A percentile compares a stretch with the other conserved stretches of the same genome.
phyloP scores from a whole-genome alignment of 2,329 filamentous ascomycete genomes.

The Clarireedia monteithiana region DNA sequence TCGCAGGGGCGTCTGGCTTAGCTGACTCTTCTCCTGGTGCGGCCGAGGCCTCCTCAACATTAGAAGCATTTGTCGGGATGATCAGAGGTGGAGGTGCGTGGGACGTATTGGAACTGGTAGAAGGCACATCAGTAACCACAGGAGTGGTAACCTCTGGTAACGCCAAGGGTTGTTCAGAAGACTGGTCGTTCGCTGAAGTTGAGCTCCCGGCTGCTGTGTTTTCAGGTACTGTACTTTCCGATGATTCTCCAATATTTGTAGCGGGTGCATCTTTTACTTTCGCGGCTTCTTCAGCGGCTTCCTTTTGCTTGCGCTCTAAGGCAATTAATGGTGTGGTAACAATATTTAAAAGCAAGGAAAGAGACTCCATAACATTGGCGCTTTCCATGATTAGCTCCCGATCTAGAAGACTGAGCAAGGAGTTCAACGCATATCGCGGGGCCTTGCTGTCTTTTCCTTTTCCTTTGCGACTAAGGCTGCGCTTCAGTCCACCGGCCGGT shows the following conservation, averaged over 20 bases:
- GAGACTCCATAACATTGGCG: conserved; percentile 89
- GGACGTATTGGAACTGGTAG: neutral
- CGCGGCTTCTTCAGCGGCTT: conserved; percentile 47
- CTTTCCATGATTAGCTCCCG: conserved; percentile 96
- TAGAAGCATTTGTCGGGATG: conserved; percentile 1
- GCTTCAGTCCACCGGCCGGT: conserved; percentile 67
- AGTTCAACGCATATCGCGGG: conserved; percentile 86
- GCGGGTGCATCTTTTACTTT: conserved; percentile 33
- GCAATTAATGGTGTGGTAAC: conserved; percentile 81
- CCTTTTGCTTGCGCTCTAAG: conserved; percentile 75
- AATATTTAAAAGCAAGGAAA: conserved; percentile 78
- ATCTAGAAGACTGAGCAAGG: conserved; percentile 78
- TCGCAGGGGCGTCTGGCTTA: conserved; percentile 19
- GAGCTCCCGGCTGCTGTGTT: conserved; percentile 14
- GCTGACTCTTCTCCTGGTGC: conserved; percentile 16
- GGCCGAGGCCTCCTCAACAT: neutral
- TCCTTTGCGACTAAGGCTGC: conserved; percentile 70
- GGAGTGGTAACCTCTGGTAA: neutral
- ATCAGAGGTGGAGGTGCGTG: neutral
- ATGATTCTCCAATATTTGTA: conserved; percentile 8
- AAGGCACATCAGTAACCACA: neutral
- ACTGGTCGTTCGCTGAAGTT: neutral
- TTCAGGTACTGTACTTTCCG: conserved; percentile 4
- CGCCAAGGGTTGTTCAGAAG: neutral
- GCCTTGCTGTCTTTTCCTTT: conserved; percentile 81